These are phyloP conservation scores for Neonectria neomacrospora DNA, from an alignment of 2,329 filamentous ascomycete species.

Conservation along the genomic window DNA sequence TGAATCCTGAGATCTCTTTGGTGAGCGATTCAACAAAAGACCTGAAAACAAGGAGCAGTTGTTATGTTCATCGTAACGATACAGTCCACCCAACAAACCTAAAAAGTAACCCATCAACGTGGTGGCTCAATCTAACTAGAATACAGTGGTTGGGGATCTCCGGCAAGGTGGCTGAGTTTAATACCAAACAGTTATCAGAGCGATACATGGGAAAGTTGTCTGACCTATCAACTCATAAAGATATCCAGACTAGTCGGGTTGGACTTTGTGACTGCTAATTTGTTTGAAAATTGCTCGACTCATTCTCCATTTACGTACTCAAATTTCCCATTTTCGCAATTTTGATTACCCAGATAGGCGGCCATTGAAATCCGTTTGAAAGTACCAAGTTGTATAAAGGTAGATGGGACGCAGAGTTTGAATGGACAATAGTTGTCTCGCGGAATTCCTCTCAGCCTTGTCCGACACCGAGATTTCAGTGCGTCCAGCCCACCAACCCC, in stretches of 20 bases:
- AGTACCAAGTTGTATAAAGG: neutral
- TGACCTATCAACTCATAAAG: rapidly evolving
- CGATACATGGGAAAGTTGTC: neutral
- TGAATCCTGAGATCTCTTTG: neutral
- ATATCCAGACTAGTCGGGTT: neutral
- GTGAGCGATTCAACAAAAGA: neutral
- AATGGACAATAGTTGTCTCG: neutral
- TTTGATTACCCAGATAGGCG: neutral
- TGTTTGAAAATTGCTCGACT: neutral
- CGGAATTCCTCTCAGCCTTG: neutral
- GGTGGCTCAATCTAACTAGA: neutral
- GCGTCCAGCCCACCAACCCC: too few species aligned
- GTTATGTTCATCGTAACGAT: neutral
- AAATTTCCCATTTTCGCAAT: neutral
- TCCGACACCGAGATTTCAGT: neutral
- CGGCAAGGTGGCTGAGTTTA: neutral
- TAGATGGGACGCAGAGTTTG: neutral
- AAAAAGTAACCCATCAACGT: neutral
- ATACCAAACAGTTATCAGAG: neutral
- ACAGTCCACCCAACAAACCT: neutral
- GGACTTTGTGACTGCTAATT: neutral
- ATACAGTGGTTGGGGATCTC: neutral
- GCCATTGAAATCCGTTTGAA: neutral
- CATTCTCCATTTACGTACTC: neutral
- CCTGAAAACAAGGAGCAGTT: neutral